These are phyloP conservation scores for Chimonanthus praecox DNA, from an alignment of 164 flowering plant species.

Conservation along the genomic window DNA sequence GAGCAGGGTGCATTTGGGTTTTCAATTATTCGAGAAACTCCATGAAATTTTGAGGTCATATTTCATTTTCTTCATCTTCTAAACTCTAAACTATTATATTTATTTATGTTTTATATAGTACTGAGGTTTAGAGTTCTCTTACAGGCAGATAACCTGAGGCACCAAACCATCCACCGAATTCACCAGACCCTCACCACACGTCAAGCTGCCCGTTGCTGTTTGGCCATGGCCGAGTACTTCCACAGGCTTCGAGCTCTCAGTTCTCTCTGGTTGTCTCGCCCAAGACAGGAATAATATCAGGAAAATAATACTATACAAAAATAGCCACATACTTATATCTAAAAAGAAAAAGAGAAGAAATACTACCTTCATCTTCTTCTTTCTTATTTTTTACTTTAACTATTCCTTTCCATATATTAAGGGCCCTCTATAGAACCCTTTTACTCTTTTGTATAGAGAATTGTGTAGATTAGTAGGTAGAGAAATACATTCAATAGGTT, in stretches of 20 bases:
- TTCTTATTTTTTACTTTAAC: not conserved
- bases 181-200: constrained; percentile 63
- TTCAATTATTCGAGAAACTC: not conserved
- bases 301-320: constrained; percentile 14
- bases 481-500: not conserved
- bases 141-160: constrained; percentile 87
- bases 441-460: not conserved
- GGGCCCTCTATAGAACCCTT: constrained; percentile 6
- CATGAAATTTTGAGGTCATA: not conserved
- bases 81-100: too few species aligned
- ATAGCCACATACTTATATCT: not conserved
- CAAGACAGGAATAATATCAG: constrained; percentile 43
- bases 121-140: constrained; percentile 40
- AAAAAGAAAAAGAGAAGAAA: too few species aligned
- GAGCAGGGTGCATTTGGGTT: not conserved
- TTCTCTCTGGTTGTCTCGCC: constrained; percentile 76
- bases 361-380: not conserved
- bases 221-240: constrained; percentile 75
- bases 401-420: not conserved
- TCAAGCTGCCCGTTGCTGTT: constrained; percentile 69
- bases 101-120: not conserved
- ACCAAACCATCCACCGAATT: constrained; percentile 70
- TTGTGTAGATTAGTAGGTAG: constrained; percentile 21
- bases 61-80: not conserved
- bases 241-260: constrained; percentile 86